These are phyloP conservation scores for Talaromyces sp. DNA, from an alignment of 2,329 filamentous ascomycete species.

Conservation along the genomic window DNA sequence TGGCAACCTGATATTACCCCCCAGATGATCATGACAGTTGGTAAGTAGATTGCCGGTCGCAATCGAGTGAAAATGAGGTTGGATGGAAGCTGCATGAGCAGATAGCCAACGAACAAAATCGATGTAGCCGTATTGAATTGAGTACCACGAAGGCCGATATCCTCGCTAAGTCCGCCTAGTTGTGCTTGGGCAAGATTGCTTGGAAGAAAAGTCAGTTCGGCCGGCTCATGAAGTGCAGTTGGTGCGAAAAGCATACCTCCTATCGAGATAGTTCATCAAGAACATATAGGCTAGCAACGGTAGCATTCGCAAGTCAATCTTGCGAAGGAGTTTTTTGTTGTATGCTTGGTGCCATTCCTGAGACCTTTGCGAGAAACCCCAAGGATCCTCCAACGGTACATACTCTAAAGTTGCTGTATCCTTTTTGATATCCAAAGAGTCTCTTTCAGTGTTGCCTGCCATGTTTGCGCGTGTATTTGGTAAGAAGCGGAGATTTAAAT, in stretches of 20 bases:
- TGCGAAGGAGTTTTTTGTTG: slow-evolving; percentile 11
- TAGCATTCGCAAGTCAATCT: slow-evolving; percentile 14
- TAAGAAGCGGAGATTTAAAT: background rate
- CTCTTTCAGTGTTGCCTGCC: background rate
- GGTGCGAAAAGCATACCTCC: background rate
- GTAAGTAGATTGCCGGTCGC: slow-evolving; percentile 47
- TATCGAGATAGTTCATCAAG: slow-evolving; percentile 14
- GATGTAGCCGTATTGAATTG: slow-evolving; percentile 49
- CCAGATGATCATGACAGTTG: slow-evolving; percentile 17
- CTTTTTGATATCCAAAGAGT: background rate
- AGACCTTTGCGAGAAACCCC: background rate
- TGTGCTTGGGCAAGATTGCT: slow-evolving; percentile 77
- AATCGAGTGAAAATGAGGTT: slow-evolving; percentile 51
- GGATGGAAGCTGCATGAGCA: slow-evolving; percentile 50
- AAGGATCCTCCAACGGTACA: background rate
- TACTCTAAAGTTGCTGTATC: background rate
- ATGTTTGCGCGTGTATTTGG: background rate
- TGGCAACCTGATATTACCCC: slow-evolving; percentile 19
- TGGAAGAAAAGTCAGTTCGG: too few relatives aligned
- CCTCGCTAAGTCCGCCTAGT: slow-evolving; percentile 53
- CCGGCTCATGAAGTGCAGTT: too few relatives aligned
- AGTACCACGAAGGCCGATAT: slow-evolving; percentile 39
- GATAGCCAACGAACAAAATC: slow-evolving; percentile 51
- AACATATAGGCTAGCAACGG: slow-evolving; percentile 14
- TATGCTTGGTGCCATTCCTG: background rate